These are phyloP conservation scores for Pichia sp. DNA, from an alignment of 1,139 yeast genomes.

Conservation along the genomic window DNA sequence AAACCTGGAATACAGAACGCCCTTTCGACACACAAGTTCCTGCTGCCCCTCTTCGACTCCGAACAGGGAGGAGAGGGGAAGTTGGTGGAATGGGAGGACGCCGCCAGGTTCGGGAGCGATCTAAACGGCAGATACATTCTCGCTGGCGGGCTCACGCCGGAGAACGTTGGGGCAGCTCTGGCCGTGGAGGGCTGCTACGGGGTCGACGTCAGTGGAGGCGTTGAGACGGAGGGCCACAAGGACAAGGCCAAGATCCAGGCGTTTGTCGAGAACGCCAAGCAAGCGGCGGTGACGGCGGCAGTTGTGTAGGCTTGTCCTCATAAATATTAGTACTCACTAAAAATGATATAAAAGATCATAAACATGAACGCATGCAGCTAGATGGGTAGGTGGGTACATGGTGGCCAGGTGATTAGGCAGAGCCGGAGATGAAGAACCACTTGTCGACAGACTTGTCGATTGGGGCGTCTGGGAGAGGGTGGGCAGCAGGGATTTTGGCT, in stretches of 20 bases:
- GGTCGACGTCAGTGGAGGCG: slow-evolving; percentile 94
- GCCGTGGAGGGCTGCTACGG: slow-evolving; percentile 58
- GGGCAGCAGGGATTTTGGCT: slow-evolving; percentile 63
- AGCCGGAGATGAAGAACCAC: slow-evolving; percentile 98
- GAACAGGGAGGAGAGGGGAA: slow-evolving; percentile 92
- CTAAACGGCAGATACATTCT: slow-evolving; percentile 52
- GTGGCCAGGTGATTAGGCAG: slow-evolving; percentile 38
- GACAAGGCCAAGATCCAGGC: slow-evolving; percentile 54
- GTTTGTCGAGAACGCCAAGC: slow-evolving; percentile 48
- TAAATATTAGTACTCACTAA: neutral
- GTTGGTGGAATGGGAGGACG: slow-evolving; percentile 63
- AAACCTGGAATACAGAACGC: slow-evolving; percentile 35
- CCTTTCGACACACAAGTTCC: slow-evolving; percentile 35
- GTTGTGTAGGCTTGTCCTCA: neutral
- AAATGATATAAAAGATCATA: neutral
- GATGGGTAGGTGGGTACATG: neutral
- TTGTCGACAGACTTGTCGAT: slow-evolving; percentile 95
- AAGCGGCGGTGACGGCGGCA: neutral
- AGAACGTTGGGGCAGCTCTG: slow-evolving; percentile 57
- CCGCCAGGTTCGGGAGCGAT: slow-evolving; percentile 36
- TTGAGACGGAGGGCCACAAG: slow-evolving; percentile 72
- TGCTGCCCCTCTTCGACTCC: slow-evolving; percentile 71
- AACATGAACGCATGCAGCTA: neutral
- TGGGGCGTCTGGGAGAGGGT: slow-evolving; percentile 79
- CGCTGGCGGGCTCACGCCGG: slow-evolving; percentile 87